Base-by-base conservation (phyloP, 2,329 filamentous ascomycete genomes). In the Aspergillus alliaceus region DNA sequence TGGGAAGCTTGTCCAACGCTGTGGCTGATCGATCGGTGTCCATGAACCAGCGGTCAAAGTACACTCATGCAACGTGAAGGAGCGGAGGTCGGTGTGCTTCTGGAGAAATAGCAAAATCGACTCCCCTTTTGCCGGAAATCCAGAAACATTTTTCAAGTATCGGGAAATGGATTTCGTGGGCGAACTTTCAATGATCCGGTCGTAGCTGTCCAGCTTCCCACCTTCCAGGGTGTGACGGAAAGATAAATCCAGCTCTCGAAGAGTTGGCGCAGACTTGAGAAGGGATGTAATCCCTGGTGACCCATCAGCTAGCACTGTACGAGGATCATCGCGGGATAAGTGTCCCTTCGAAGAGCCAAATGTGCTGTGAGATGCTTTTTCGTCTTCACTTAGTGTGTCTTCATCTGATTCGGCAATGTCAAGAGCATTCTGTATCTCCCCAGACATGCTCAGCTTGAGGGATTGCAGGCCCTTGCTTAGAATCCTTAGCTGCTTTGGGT, bases 41-140 rank as follows among this genome's bases (percentile, higher is more conserved):
- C 54, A 56, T 39, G 54, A 56, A 2, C 54, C 48, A 18, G 27
- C 11, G 20, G 35, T 56, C 29, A 56, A 29, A 18, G 4, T n/a
- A 46, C 54, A 51, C 22, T 47, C 27, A 8, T 56, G 54, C 20
- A 51, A 6, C 15, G 15, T 51, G 15, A 56, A 31, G 1, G 48
- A 51, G 14, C 31, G 29, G 1, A 56, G 29, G 14, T 20, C 4
- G 31, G 39, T 9, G 39, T 51, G 29, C 7, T 51, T 54, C 29
- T 39, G 24, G 5, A 58, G 29, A 47, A 58, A 54, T 3, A 50
- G 44, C 24, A 58, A 46, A 25, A 58, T 48, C 2, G 56, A 53
- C 12, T 50, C 35, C 9, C 34, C 29, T 25, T 34, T 58, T 5
- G 39, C 56, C 4, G 24, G 14, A 31, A 54, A 37, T 18, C 46